Evolutionary conservation across 2,329 filamentous ascomycete genomes (phyloP), one percentile per base, ranked within the genome.

Genomic region (Botrytis elliptica): DNA sequence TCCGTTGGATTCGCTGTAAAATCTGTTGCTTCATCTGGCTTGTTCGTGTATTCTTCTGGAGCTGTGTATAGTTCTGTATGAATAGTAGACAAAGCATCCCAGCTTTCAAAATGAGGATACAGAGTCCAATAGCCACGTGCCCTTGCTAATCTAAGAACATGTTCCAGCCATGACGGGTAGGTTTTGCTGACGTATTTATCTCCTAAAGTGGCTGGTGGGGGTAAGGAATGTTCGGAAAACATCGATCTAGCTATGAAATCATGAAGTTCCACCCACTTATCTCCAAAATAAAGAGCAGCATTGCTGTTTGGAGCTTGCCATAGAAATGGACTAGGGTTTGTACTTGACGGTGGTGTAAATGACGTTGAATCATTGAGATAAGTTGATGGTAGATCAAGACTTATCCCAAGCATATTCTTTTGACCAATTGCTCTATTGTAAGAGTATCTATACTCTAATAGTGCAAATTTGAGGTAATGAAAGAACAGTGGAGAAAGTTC

Each of bases 241-340:
- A 81, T 75, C 1, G 71, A 38, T 29, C 77, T 74, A 18, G 92
- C 88, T 3, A 97, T 87, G 78, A 97, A 96, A 18, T 90, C 88
- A 80, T 98, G 94, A 16, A 97, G 87, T 77, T 97, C 93, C 20
- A 88, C 84, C 96, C 96, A 99, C 79, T 92, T 94, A 66, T 94
- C 89, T 62, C 95, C 94, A 73, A 96, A 90, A 80, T 95, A 91
- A 16, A 99, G 85, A 18, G 91, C 89, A 0, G 95, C 95, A 76
- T 96, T 92, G 79, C 91, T 93, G 76, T 90, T 92, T 8, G 95
- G 95, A 3, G 91, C 89, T 82, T 97, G 92, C 91, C 94, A 97
- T 14, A 97, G 84, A 79, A 97, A 97, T 75, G 80, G 75, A 55
- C 75, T 75, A 55, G 76, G 25, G 0, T 55, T 36, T 18, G 71